Percentiles rank a stretch among this genome's conserved stretches.
Evolutionary conservation across 179 eudicot species (phyloP).

Genomic region (Drosera spatulata): DNA sequence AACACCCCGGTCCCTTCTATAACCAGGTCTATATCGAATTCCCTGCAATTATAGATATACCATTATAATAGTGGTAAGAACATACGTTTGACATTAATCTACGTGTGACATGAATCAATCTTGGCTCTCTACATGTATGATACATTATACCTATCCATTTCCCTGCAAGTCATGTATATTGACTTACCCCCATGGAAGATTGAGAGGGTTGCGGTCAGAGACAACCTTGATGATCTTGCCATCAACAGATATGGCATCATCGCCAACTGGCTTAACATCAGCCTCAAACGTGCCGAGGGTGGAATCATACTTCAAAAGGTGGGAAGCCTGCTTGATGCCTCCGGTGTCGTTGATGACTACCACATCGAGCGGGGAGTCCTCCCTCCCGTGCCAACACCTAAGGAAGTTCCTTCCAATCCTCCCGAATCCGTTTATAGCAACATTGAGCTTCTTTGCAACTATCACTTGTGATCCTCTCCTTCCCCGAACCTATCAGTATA

Average conservation of each 20-base stretch:
- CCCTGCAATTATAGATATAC: constrained; percentile 30
- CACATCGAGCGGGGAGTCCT: constrained; percentile 87
- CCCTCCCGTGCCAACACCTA: constrained; percentile 97
- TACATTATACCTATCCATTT: no score
- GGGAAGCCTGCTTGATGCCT: constrained; percentile 96
- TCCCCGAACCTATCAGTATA: constrained; percentile 21
- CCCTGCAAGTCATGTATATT: no score
- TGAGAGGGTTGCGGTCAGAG: constrained; percentile 71
- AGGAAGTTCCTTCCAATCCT: constrained; percentile 96
- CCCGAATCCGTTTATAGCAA: constrained; percentile 95
- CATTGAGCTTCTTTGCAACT: constrained; percentile 72
- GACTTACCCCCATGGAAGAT: constrained; percentile 87
- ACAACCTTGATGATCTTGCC: constrained; percentile 87
- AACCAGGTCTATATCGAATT: constrained; percentile 70
- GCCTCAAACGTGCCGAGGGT: constrained; percentile 97
- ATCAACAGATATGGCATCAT: constrained; percentile 73
- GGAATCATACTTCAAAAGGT: constrained; percentile 97
- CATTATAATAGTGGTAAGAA: no score
- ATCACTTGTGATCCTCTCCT: constrained; percentile 40
- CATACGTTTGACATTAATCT: no score
- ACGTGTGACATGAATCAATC: no score
- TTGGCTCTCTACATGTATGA: no score
- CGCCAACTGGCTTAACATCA: constrained; percentile 78
- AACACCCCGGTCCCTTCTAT: constrained; percentile 99
- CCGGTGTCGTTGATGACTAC: constrained; percentile 93